Evolutionary conservation across 495 filamentous ascomycete species (phyloP), one percentile per base, ranked within the genome.

Genomic region (Parachaetomium inaequale): DNA sequence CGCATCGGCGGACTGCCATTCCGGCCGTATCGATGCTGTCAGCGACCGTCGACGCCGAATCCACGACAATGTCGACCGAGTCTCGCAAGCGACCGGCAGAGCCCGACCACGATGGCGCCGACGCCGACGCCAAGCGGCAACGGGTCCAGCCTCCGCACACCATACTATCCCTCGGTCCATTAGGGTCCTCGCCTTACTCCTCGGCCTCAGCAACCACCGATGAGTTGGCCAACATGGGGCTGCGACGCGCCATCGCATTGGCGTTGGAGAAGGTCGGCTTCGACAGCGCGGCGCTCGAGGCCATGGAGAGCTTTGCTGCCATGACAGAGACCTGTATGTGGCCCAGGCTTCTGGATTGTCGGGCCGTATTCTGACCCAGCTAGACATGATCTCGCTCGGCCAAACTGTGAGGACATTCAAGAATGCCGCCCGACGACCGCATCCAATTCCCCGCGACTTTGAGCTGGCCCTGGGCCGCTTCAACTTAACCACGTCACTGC

Each of bases 181-280:
- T 28, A 1, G 66, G 50, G 4, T 36, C 55, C 1, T 58, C 66
- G 7, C 36, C 49, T 8, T 31, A 52, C 23, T 32, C 61, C 7
- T 65, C 65, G 10, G 17, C 23, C 10, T 7, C 34, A 8, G 25
- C 50, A 0, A 74, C 70, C 0, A 46, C 66, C 7, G 72, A 77
- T 25, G 70, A 65, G 36, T 46, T 76, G 52, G 76, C 76, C 3
- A 73, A 71, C 34, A 65, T 64, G 21, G 77, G 73, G 3, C 47
- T 81, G 34, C 71, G 70, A 26, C 72, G 77, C 34, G 71, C 74
- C 51, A 73, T 81, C 40, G 72, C 66, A 0, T 49, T 80, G 38
- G 68, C 68, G 4, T 58, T 81, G 58, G 54, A 75, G 25, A 69
- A 76, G 23, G 71, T 78, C 6, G 79, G 79, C 29, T 81, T 79